Evolutionary conservation across 78 protist genomes (phyloP), one percentile per base, ranked within the genome.

Genomic region (Chrysochromulina parva): DNA sequence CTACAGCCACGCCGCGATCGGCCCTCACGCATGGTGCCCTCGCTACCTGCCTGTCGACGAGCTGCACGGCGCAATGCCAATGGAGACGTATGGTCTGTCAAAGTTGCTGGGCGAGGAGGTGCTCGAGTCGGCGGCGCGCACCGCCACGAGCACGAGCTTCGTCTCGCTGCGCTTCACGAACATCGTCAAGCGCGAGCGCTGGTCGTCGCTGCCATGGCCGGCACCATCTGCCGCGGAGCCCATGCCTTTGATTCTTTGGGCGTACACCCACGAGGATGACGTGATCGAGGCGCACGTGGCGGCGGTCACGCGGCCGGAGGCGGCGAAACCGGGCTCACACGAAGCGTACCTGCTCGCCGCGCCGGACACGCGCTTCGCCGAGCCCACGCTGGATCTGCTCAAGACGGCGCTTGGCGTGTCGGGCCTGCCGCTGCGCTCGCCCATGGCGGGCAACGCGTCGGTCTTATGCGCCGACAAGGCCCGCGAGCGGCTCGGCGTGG

Each of bases 231-330:
- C 76, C 57, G 71, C 5, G 6, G 24, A 11, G 20, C 89, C 89
- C 22, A 20, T 47, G 28, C 3, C 73, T 7, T n/a, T 85, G 59
- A 6, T 85, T 19, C 13, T 60, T 47, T 85, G 89, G 89, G 89
- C 74, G 19, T 85, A 85, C 73, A 16, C 57, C 58, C 89, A 85
- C 57, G 89, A 85, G 73, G 89, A 85, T n/a, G 89, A 85, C 73
- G 89, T 85, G n/a, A 59, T 85, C 55, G 74, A 38, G 74, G 89
- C 89, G 57, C 89, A 85, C 73, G 86, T 78, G 22, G 62, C 62
- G 26, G 86, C 86, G 4, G 86, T 24, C 28, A 17, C 17, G n/a
- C 11, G 7, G 28, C 13, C 59, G 24, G 86, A 20, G 22, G 60
- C 62, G 20, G 86, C 86, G 13, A 62, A 0, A 4, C n/a, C 52